Conservation (phyloP, 768 basidiomycete species). For the Cyathus striatus region DNA sequence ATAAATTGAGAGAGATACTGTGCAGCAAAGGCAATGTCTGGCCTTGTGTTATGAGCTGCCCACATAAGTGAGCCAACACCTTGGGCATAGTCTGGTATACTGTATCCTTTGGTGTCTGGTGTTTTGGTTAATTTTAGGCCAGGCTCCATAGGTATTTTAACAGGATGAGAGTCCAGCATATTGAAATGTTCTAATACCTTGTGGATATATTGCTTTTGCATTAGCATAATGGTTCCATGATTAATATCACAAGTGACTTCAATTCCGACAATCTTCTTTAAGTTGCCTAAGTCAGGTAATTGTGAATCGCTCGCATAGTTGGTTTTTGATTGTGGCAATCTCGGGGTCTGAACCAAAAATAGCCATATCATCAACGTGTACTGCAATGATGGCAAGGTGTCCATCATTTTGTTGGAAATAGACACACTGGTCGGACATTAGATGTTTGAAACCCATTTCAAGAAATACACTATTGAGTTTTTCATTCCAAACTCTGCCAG, state of each 20-base stretch:
- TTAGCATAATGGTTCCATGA: not conserved
- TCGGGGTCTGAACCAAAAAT: not conserved
- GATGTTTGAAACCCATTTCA: not conserved
- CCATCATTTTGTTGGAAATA: not conserved
- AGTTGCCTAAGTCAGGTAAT: not conserved
- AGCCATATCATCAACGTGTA: not conserved
- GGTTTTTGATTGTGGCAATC: not conserved
- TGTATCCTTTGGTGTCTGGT: not conserved
- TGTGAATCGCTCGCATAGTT: not conserved
- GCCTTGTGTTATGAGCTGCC: not conserved
- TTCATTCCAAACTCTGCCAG: not conserved
- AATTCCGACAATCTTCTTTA: too few relatives aligned
- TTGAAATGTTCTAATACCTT: not conserved
- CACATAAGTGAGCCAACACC: not conserved
- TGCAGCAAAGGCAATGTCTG: not conserved
- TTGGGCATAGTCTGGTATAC: not conserved
- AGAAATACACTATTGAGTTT: not conserved
- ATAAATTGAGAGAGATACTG: not conserved
- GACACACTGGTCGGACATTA: not conserved
- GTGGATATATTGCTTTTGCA: not conserved
- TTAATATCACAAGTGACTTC: too few relatives aligned
- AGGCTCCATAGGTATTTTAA: not conserved
- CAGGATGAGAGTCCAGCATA: not conserved
- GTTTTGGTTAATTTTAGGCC: not conserved
- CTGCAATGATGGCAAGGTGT: not conserved